These are phyloP conservation scores for Leptosphaerulina australis DNA, from an alignment of 2,329 filamentous ascomycete species.

Conservation along the genomic window DNA sequence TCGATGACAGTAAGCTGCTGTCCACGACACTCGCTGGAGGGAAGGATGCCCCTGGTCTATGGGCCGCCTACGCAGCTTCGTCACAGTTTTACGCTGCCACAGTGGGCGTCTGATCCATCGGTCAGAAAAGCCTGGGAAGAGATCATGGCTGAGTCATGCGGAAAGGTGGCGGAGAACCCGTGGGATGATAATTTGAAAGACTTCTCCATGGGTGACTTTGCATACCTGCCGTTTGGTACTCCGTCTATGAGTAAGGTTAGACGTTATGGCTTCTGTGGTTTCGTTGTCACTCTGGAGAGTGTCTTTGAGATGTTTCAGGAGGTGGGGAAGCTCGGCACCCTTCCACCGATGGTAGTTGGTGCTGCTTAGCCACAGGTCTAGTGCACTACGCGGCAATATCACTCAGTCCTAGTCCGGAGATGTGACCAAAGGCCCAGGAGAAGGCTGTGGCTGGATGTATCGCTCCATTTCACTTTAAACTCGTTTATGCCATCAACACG, in stretches of 20 bases:
- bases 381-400: no score
- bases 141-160: conserved; percentile 14
- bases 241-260: conserved; percentile 15
- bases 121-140: conserved; percentile 6
- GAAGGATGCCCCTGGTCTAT: conserved; percentile 10
- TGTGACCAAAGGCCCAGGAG: no score
- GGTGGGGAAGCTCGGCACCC: conserved; percentile 14
- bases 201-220: conserved; percentile 14
- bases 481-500: no score
- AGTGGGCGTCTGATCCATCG: conserved; percentile 5
- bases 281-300: conserved; percentile 20
- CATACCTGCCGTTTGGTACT: conserved; percentile 7
- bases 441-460: no score
- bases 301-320: conserved; percentile 24
- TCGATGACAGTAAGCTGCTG: not conserved
- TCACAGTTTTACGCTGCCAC: not conserved
- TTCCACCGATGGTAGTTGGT: conserved; percentile 19
- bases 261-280: conserved; percentile 19
- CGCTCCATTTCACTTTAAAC: no score
- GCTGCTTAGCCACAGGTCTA: conserved; percentile 10
- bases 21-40: not conserved
- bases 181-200: conserved; percentile 6
- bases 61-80: conserved; percentile 8
- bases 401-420: no score
- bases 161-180: conserved; percentile 12